These are phyloP conservation scores for Leccinum sublutescens DNA, from an alignment of 768 basidiomycete species.

Conservation along the genomic window DNA sequence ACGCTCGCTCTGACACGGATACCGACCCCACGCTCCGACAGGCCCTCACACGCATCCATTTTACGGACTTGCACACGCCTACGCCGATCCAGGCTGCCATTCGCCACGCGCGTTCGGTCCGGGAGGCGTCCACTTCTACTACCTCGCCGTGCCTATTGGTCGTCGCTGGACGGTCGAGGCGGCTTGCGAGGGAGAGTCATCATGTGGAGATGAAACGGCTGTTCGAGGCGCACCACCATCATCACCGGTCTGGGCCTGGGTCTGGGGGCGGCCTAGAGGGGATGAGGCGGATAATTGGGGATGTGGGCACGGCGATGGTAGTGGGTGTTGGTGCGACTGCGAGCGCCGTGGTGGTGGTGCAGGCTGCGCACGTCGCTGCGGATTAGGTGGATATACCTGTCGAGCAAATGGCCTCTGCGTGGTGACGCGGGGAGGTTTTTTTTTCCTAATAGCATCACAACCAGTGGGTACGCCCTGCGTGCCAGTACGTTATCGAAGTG, in stretches of 20 bases:
- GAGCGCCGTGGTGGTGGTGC: conserved; percentile 70
- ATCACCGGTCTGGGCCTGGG: neutral
- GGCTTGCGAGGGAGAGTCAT: conserved; percentile 74
- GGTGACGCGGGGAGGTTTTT: neutral
- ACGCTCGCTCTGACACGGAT: neutral
- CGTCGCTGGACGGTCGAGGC: conserved; percentile 70
- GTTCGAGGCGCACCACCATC: conserved; percentile 40
- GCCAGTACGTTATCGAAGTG: neutral
- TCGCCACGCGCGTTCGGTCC: conserved; percentile 36
- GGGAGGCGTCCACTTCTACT: conserved; percentile 7
- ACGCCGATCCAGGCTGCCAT: conserved; percentile 59
- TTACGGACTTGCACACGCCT: conserved; percentile 54
- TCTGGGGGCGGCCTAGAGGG: conserved; percentile 11
- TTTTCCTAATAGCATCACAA: neutral
- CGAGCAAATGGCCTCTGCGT: neutral
- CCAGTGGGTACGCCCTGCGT: neutral
- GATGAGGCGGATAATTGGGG: conserved; percentile 81
- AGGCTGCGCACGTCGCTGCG: conserved; percentile 44
- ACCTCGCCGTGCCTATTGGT: conserved; percentile 49
- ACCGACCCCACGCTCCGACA: conserved; percentile 15
- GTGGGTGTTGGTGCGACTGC: conserved; percentile 53
- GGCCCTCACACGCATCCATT: conserved; percentile 60
- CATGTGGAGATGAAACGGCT: conserved; percentile 65
- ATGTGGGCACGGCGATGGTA: conserved; percentile 80
- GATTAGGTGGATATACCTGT: neutral